Evolutionary conservation across 1,284 basidiomycete species (phyloP).

Genomic region (Ganoderma leucocontextum): DNA sequence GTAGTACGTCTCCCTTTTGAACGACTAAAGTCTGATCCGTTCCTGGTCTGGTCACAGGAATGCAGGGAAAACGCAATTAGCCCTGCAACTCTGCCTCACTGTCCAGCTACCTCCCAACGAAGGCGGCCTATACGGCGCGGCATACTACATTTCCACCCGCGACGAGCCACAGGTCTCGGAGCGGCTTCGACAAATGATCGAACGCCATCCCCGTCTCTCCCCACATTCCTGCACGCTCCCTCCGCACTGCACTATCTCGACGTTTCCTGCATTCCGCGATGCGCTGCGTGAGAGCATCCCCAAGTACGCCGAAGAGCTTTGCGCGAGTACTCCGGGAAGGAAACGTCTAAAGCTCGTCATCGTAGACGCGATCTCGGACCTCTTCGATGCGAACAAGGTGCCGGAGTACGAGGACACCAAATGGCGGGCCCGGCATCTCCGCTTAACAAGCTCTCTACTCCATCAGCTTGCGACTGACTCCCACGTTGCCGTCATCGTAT

Average conservation of each 20-base stretch:
- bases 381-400: constrained; percentile 71
- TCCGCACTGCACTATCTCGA: background rate
- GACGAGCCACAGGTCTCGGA: constrained; percentile 69
- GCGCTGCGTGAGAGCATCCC: background rate
- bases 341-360: constrained; percentile 68
- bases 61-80: constrained; percentile 88
- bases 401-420: constrained; percentile 67
- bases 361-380: constrained; percentile 83
- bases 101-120: constrained; percentile 72
- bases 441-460: constrained; percentile 70
- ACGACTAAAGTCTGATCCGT: background rate
- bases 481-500: constrained; percentile 77
- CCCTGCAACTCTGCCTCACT: constrained; percentile 78
- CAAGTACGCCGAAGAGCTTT: background rate
- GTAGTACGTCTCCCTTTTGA: background rate
- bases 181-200: constrained; percentile 65
- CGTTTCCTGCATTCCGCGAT: background rate
- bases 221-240: background rate
- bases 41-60: constrained; percentile 56
- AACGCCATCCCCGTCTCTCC: constrained; percentile 57
- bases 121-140: constrained; percentile 65
- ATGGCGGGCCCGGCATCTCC: constrained; percentile 74
- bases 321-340: background rate
- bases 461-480: constrained; percentile 72
- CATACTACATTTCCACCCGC: constrained; percentile 81